Evolutionary conservation across 257 asterid species (phyloP).

Genomic region (Paraleonurus japonicus): DNA sequence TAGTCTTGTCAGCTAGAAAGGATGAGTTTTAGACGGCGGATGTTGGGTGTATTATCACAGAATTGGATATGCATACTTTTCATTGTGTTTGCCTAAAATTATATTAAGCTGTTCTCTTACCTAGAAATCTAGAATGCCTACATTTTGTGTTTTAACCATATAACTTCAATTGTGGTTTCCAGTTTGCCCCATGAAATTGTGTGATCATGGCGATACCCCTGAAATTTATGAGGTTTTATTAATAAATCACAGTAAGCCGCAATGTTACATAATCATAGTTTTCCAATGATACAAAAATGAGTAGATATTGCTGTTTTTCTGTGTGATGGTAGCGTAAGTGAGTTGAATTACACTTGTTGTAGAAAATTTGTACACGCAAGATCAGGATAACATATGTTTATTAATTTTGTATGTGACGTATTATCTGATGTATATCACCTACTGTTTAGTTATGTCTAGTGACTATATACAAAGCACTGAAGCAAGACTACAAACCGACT

Average conservation of each 20-base stretch:
- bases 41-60: neutral
- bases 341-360: neutral
- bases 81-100: neutral
- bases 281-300: neutral
- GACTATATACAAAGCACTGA: neutral
- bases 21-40: neutral
- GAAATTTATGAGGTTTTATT: neutral
- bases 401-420: neutral
- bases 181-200: neutral
- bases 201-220: neutral
- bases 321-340: neutral
- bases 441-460: neutral
- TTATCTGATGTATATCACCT: neutral
- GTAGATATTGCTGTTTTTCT: neutral
- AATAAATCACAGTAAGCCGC: neutral
- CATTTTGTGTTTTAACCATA: neutral
- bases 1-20: neutral
- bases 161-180: neutral
- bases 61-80: neutral
- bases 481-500: neutral
- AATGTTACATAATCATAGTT: neutral
- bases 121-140: neutral
- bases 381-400: neutral
- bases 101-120: neutral
- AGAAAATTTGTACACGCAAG: neutral